Base-by-base conservation (phyloP, 2,329 filamentous ascomycete species). In the Exophiala lecanii-corni region DNA sequence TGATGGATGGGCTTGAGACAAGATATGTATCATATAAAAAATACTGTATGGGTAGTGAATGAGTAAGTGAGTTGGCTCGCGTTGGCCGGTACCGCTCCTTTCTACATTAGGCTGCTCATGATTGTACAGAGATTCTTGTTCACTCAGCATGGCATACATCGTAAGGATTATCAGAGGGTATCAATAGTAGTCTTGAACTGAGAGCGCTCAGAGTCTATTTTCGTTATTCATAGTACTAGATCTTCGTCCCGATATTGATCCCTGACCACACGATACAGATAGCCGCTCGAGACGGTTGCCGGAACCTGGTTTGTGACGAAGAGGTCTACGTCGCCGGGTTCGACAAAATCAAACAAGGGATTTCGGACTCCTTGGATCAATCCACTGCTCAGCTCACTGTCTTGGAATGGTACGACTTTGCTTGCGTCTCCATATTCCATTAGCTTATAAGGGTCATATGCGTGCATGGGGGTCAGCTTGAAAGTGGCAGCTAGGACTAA, bases 401-500 rank as follows among this genome's bases (percentile, higher is more conserved):
- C 84, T 15, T 86, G 78, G 60, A 87, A 95, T 28, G 74, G 76
- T 32, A 92, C 78, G 43, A 88, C 82, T 53, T 78, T 83, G 41
- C 83, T 81, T 1, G 89, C 80, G 61, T 89, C 82, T 12, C 88
- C 91, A 68, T 88, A 88, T 66, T 96, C 91, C 45, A 95, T 85
- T 48, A 94, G 70, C 3, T 81, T 79, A 51, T 88, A 84, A 40
- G 85, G 82, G 57, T 92, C 82, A 57, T 89, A 89, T 1, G 89
- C 85, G 57, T 89, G 91, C 46, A 94, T 82, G 0, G 92, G 89
- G 55, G 87, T 94, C 42, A 98, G 78, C 67, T 94, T 94, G 72
- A 96, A 97, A 15, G 97, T 83, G 21, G 89, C 91, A 39, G 84
- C 86, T 32, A 98, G 78, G 2, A 94, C 87, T 17, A 97, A 82